Base-by-base conservation (phyloP, 2,329 filamentous ascomycete species). In the Phialophora expanda region DNA sequence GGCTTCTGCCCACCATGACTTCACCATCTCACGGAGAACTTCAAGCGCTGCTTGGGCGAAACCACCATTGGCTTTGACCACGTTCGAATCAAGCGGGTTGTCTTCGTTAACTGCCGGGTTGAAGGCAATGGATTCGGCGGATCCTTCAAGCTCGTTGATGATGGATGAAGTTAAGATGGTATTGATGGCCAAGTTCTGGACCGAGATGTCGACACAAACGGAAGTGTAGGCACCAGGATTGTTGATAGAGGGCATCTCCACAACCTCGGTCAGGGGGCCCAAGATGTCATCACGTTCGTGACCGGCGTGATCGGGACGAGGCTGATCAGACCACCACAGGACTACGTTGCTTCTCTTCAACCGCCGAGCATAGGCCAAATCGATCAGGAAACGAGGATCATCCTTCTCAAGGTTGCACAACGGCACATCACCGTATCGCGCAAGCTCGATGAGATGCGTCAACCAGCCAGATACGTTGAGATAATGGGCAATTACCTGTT, bases 11-110 rank as follows among this genome's bases (percentile, higher is more conserved):
- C 95, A 99, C 96, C 96, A 99, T 2, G 91, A 87, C 77, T 97
- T 97, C 72, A 99, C 95, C 93, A 99, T 97, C 73, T 98, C 96
- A 14, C 95, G 90, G 3, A 99, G 84, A 0, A 99, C 95, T 6
- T 89, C 86, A 4, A 98, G 91, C 62, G 93, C 92, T 2, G 94
- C 93, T 57, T 92, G 91, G n/a, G 94, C 90, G 76, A 99, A 99
- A 0, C 94, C 92, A 66, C 90, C 95, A 46, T 66, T 67, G 9
- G 70, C 53, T 46, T 68, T 73, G 68, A 91, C 90, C 6, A 96
- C 86, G 20, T 89, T 85, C 0, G 85, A 82, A 0, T 88, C 89
- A 64, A 90, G 87, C 9, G 84, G 84, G 1, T 83, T 76, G 0
- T 80, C 83, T 30, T 88, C 85, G 64, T 90, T 87, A 7, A 85